Percentiles rank a stretch among this genome's conserved stretches.
Evolutionary conservation across 768 basidiomycete species (phyloP).

Genomic region (Mycena vitilis): DNA sequence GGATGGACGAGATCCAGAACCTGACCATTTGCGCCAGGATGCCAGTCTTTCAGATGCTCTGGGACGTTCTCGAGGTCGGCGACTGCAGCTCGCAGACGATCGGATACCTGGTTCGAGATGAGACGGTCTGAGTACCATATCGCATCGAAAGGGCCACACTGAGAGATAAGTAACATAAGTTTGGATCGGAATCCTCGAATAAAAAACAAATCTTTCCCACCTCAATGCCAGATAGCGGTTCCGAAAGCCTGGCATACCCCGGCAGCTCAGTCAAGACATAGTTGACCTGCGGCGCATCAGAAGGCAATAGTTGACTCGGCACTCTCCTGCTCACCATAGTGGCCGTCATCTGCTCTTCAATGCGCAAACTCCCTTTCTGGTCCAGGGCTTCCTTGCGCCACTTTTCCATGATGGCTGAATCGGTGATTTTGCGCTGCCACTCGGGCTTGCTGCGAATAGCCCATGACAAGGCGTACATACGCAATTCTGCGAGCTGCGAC

Average conservation of each 20-base stretch:
- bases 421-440: conserved; percentile 31
- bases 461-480: conserved; percentile 36
- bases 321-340: conserved; percentile 19
- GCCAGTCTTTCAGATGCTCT: conserved; percentile 56
- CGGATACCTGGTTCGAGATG: conserved; percentile 40
- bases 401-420: conserved; percentile 29
- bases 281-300: conserved; percentile 28
- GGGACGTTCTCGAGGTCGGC: conserved; percentile 50
- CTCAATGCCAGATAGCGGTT: conserved; percentile 33
- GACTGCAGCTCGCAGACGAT: conserved; percentile 42
- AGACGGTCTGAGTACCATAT: conserved; percentile 47
- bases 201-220: neutral
- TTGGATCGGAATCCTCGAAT: neutral
- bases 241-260: conserved; percentile 32
- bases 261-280: conserved; percentile 36
- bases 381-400: conserved; percentile 34
- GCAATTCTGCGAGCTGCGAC: conserved; percentile 30
- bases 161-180: neutral
- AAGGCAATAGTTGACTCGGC: neutral
- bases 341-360: conserved; percentile 15
- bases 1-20: conserved; percentile 62
- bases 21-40: conserved; percentile 55
- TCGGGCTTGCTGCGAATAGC: conserved; percentile 34
- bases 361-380: conserved; percentile 10
- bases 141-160: conserved; percentile 34